Percentiles rank a stretch among this genome's conserved stretches.
Conservation (phyloP, 192 early-diverging fungal species). For the Funneliformis mosseae region DNA sequence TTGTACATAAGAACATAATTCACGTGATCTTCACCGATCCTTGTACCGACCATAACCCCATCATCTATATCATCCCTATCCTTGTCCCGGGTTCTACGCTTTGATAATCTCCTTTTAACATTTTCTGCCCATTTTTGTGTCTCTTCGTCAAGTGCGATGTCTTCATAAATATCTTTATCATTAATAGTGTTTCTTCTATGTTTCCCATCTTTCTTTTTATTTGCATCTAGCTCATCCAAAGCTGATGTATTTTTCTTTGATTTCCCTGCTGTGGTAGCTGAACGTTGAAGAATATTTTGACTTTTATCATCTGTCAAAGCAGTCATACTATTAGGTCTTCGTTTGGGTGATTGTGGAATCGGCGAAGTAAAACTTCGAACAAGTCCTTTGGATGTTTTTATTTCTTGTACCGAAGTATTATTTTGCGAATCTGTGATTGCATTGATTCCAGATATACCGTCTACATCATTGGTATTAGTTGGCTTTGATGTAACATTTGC, state of each 20-base stretch:
- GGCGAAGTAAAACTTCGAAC: conserved; percentile 22
- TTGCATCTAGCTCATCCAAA: neutral
- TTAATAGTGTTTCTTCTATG: conserved; percentile 50
- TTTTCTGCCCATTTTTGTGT: conserved; percentile 31
- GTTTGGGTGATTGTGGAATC: conserved; percentile 11
- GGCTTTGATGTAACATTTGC: neutral
- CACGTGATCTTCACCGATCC: conserved; percentile 90
- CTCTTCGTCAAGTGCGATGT: conserved; percentile 1
- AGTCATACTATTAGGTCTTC: conserved; percentile 22
- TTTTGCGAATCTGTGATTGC: neutral
- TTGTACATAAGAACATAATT: conserved; percentile 99
- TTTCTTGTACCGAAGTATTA: neutral
- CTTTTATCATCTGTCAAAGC: conserved; percentile 11
- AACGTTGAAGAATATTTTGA: conserved; percentile 13
- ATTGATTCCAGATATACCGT: neutral
- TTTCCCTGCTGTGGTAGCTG: conserved; percentile 20
- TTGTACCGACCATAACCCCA: conserved; percentile 69
- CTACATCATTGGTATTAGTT: neutral
- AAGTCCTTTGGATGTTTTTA: neutral
- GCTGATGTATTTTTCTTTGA: neutral
- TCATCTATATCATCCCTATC: conserved; percentile 50
- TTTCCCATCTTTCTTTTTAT: neutral
- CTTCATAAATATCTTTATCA: conserved; percentile 29
- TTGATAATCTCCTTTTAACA: conserved; percentile 27
- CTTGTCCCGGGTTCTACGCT: conserved; percentile 31